Evolutionary conservation across 1,284 basidiomycete genomes (phyloP), one percentile per base, ranked within the genome.

Genomic region (Malassezia dermatis): DNA sequence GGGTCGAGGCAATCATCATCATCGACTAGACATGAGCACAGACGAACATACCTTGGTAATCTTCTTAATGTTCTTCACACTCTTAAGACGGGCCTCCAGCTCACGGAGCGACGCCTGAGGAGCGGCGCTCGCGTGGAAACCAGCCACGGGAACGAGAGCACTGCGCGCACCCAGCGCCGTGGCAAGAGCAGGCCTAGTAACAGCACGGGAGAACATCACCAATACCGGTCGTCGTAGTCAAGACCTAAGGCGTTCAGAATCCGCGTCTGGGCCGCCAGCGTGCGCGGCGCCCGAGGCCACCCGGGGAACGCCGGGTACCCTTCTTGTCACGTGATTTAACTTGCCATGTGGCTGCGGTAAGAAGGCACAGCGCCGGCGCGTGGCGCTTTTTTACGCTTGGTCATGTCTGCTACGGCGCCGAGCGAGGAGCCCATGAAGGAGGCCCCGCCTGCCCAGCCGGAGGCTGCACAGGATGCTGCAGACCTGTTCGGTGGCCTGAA

Each of bases 21-120:
- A 96, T 98, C 55, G 91, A 95, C 89, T 94, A 59, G 53, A 28
- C 21, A 48, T 19, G 15, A 44, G 48, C 17, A 23, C 17, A 11
- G 42, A 17, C n/a, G 28, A 8, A 43, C 83, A 59, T 70, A 90
- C 88, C 81, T 93, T 91, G 64, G 90, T 95, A 80, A 94, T 95
- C 86, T 95, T 94, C 82, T 93, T 88, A 75, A 94, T 94, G 72
- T 77, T 96, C 77, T 82, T 82, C 75, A 96, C 93, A 55, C 89
- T 94, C 84, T 96, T 95, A 78, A 91, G 82, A 66, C 93, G 86
- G 77, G 88, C 78, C 80, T 98, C 94, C 73, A 96, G 87, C 80
- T 98, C 93, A 74, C 90, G 86, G 66, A 98, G 85, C 58, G 93
- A 95, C 46, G 90, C 91, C 88, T 91, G 90, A 77, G 89, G 89